Base-by-base conservation (phyloP, 352 stramenopile species). In the Phytophthora rubi region DNA sequence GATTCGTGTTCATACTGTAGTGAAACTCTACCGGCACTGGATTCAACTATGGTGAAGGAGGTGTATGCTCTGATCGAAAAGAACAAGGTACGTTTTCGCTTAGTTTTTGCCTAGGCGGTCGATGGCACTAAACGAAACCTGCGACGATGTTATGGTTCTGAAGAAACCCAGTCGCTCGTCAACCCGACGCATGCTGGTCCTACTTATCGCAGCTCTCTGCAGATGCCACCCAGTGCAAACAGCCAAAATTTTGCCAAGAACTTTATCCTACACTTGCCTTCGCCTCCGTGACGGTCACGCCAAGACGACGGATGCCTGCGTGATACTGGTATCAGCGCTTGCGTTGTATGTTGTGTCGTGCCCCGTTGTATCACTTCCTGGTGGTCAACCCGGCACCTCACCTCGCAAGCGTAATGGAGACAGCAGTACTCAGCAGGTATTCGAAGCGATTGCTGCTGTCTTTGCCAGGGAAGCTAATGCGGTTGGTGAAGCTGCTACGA, bases 131-230 rank as follows among this genome's bases (percentile, higher is more conserved):
- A 65, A 16, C 33, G 13, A 12, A 35, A 30, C 3, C 15, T 48
- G 4, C 30, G 21, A 1, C 23, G 12, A 23, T 18, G 32, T 59
- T 12, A 9, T 74, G 16, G 3, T 53, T 49, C 21, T 63, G 21
- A 60, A 89, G 77, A 71, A 65, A 64, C 83, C 83, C 8, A 49
- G 30, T 37, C 74, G 83, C 32, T 83, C 73, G 26, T 93, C 81
- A 37, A 86, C 83, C 5, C 54, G 80, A 53, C 78, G 81, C 2
- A 88, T 90, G 78, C 73, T 90, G 6, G 80, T 91, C 18, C 73
- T 93, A 18, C 51, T 91, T 6, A 48, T 90, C 3, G 81, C 80
- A 21, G 83, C 75, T 6, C 68, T 91, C 3, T 89, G 80, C 53
- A 85, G 74, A 55, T 87, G 66, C 49, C 83, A 88, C 21, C 70